phyloP scores from a whole-genome alignment of 768 basidiomycete genomes.

The Lactifluus rugatus region DNA sequence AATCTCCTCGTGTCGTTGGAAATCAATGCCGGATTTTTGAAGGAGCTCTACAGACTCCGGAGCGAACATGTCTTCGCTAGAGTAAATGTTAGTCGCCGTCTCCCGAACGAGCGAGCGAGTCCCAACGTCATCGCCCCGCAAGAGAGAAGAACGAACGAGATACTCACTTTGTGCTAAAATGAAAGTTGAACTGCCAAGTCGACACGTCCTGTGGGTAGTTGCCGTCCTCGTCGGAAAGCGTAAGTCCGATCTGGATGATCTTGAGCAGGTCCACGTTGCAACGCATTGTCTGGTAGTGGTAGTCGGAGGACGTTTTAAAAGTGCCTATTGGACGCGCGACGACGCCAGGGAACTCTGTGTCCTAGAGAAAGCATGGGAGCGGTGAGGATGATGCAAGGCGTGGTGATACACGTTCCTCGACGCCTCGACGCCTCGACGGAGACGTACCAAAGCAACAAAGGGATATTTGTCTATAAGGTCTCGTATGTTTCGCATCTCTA shows the following conservation, averaged over 20 bases:
- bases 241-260: constrained; percentile 96
- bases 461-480: constrained; percentile 84
- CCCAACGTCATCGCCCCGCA: neutral
- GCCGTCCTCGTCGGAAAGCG: constrained; percentile 89
- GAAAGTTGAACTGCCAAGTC: constrained; percentile 99
- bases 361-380: constrained; percentile 41
- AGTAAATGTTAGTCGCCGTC: neutral
- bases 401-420: constrained; percentile 2
- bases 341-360: constrained; percentile 98
- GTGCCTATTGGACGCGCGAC: constrained; percentile 94
- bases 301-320: constrained; percentile 95
- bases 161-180: constrained; percentile 78
- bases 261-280: constrained; percentile 98
- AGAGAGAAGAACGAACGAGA: neutral
- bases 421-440: constrained; percentile 12
- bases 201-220: constrained; percentile 82
- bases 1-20: constrained; percentile 84
- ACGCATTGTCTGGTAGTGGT: constrained; percentile 99
- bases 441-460: constrained; percentile 85
- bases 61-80: constrained; percentile 95
- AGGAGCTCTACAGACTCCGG: constrained; percentile 95
- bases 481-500: constrained; percentile 84
- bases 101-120: neutral
- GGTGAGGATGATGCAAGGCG: constrained; percentile 6
- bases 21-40: constrained; percentile 92